Conservation (phyloP, 2,329 filamentous ascomycete genomes). For the Aspergillus intermedius region DNA sequence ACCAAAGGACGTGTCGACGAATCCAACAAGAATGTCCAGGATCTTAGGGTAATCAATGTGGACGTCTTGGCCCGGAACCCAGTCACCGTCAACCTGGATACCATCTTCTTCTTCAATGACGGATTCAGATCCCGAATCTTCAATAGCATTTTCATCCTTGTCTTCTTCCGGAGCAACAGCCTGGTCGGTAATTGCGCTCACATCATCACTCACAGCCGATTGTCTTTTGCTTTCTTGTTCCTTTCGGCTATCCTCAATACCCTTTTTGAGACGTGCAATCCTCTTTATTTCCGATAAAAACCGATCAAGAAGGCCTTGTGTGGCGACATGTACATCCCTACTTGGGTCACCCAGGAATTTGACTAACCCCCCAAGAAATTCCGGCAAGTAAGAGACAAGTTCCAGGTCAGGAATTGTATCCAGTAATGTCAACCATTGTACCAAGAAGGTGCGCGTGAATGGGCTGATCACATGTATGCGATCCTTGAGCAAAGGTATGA, state of each 20-base stretch:
- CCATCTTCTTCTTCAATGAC: slow-evolving; percentile 47
- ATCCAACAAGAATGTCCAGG: slow-evolving; percentile 82
- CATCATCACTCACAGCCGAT: slow-evolving; percentile 62
- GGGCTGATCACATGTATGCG: slow-evolving; percentile 91
- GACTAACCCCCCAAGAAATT: slow-evolving; percentile 82
- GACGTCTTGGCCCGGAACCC: slow-evolving; percentile 95
- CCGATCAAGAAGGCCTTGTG: slow-evolving; percentile 78
- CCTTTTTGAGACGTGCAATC: slow-evolving; percentile 86
- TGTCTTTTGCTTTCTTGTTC: slow-evolving; percentile 60
- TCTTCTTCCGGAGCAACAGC: slow-evolving; percentile 32
- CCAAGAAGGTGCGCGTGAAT: slow-evolving; percentile 88
- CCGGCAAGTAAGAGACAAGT: slow-evolving; percentile 83
- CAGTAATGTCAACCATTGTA: slow-evolving; percentile 89
- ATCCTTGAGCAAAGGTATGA: slow-evolving; percentile 90
- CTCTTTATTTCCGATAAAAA: slow-evolving; percentile 92
- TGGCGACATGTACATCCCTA: slow-evolving; percentile 87
- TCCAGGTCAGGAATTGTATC: slow-evolving; percentile 97
- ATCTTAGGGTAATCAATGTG: slow-evolving; percentile 90
- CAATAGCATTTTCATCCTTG: slow-evolving; percentile 51
- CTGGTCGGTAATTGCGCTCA: slow-evolving; percentile 51
- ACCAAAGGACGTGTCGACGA: slow-evolving; percentile 77
- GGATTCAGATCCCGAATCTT: slow-evolving; percentile 39
- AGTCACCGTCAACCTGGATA: slow-evolving; percentile 74
- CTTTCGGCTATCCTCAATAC: slow-evolving; percentile 78
- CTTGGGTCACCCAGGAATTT: slow-evolving; percentile 90